Conservation (phyloP, 2,329 filamentous ascomycete genomes). For the Aureobasidium zeae region DNA sequence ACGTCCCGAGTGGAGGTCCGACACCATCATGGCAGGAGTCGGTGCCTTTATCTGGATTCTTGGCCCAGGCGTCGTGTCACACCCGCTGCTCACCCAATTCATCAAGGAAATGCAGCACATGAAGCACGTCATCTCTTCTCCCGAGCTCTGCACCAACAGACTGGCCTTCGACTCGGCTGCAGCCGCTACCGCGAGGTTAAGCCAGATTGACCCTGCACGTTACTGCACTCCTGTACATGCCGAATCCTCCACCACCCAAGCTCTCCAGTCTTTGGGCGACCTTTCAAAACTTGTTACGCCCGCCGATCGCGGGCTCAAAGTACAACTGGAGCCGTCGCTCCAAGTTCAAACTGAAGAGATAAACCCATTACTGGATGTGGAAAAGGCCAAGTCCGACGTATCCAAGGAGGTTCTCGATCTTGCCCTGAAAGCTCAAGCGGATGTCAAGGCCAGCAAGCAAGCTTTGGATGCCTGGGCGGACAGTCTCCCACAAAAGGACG, state of each 20-base stretch:
- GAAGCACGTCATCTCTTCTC: constrained; percentile 68
- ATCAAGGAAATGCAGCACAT: constrained; percentile 52
- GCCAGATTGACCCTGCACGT: constrained; percentile 61
- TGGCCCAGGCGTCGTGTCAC: constrained; percentile 54
- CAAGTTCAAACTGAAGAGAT: constrained; percentile 40
- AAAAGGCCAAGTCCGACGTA: constrained; percentile 35
- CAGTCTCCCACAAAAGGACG: constrained; percentile 63
- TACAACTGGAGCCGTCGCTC: constrained; percentile 31
- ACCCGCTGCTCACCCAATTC: constrained; percentile 58
- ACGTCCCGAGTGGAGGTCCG: constrained; percentile 61
- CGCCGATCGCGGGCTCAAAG: constrained; percentile 27
- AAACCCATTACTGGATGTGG: constrained; percentile 42
- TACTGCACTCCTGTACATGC: constrained; percentile 63
- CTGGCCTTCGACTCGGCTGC: constrained; percentile 61
- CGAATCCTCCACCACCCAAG: constrained; percentile 37
- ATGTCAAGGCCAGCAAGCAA: constrained; percentile 30
- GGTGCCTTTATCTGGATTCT: constrained; percentile 72
- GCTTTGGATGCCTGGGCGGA: constrained; percentile 48
- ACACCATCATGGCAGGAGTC: constrained; percentile 57
- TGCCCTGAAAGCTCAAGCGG: constrained; percentile 37
- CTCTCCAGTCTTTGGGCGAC: not conserved
- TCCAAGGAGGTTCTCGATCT: constrained; percentile 43
- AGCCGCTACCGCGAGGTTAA: constrained; percentile 57
- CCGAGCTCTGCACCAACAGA: constrained; percentile 66
- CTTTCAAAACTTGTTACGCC: constrained; percentile 20